Conservation (phyloP, 2,329 filamentous ascomycete species). For the Penicillium sp. region DNA sequence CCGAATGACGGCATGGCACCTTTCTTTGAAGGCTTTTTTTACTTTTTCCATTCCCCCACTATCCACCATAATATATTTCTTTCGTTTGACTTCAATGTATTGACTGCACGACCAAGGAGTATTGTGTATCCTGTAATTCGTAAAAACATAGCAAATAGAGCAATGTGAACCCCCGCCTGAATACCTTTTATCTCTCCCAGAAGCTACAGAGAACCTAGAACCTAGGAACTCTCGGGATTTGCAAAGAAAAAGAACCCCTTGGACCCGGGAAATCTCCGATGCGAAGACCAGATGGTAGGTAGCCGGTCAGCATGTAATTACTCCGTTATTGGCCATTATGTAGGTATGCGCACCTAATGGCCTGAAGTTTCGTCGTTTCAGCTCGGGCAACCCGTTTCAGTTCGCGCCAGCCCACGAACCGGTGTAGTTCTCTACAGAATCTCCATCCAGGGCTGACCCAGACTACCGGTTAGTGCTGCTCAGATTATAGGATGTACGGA, state of each 20-base stretch:
- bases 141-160: too few species aligned
- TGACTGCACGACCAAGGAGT: background rate
- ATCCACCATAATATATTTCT: background rate
- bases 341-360: too few species aligned
- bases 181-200: too few species aligned
- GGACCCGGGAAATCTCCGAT: conserved; percentile 12
- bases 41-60: background rate
- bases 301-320: background rate
- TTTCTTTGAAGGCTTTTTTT: background rate
- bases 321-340: too few species aligned
- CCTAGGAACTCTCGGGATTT: background rate
- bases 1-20: too few species aligned
- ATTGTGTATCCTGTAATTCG: too few species aligned
- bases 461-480: background rate
- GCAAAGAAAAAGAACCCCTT: background rate
- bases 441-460: background rate
- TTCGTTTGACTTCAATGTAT: background rate
- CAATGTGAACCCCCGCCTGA: background rate
- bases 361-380: conserved; percentile 6
- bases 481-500: background rate
- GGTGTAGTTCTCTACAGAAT: background rate
- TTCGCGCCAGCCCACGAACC: conserved; percentile 13
- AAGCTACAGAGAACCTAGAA: background rate
- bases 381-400: conserved; percentile 10
- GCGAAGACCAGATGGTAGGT: background rate